phyloP scores from a whole-genome alignment of 768 basidiomycete species.

The Pulveroboletus sp. region DNA sequence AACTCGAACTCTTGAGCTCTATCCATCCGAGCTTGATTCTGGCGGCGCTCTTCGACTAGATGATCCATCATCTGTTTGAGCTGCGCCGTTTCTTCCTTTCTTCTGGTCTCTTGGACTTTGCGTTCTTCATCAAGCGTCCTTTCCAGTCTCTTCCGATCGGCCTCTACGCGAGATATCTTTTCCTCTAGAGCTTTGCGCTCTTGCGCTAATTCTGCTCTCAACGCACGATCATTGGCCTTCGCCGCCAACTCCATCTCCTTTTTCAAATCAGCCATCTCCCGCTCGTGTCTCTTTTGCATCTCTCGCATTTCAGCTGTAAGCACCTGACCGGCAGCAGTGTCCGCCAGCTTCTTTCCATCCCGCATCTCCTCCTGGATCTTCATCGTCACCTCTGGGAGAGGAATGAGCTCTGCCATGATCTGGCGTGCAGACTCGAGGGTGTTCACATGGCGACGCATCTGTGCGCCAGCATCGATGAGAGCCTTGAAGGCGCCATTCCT shows the following conservation, averaged over 20 bases:
- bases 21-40: not conserved
- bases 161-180: not conserved
- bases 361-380: slow-evolving; percentile 49
- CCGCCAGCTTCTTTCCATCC: slow-evolving; percentile 38
- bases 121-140: slow-evolving; percentile 4
- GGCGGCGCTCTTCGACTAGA: not conserved
- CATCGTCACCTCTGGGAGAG: slow-evolving; percentile 34
- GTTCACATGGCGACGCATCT: slow-evolving; percentile 37
- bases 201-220: slow-evolving; percentile 1
- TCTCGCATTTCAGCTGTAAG: slow-evolving; percentile 41
- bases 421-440: slow-evolving; percentile 37
- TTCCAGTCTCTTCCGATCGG: not conserved
- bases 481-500: slow-evolving; percentile 42
- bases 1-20: not conserved
- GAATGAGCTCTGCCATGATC: slow-evolving; percentile 39
- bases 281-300: slow-evolving; percentile 34
- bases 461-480: slow-evolving; percentile 41
- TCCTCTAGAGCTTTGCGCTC: slow-evolving; percentile 5
- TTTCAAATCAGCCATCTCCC: slow-evolving; percentile 41
- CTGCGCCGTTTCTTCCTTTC: not conserved
- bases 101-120: not conserved
- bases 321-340: slow-evolving; percentile 47
- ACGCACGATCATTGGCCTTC: slow-evolving; percentile 5
- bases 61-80: not conserved
- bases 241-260: slow-evolving; percentile 42